phyloP scores from a whole-genome alignment of 768 basidiomycete genomes.

The Postia placenta region DNA sequence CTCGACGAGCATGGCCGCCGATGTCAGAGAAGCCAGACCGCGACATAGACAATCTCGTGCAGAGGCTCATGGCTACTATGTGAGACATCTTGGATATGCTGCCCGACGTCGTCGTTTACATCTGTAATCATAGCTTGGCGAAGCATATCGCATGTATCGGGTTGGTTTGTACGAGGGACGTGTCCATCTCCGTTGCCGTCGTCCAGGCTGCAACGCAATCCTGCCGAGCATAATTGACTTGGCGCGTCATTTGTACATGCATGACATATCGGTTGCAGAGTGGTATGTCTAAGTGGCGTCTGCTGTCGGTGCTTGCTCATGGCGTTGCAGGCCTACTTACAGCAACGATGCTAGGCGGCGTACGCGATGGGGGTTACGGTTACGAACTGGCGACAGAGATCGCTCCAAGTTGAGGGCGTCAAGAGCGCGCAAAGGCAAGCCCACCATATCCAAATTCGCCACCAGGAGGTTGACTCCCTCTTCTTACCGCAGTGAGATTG shows the following conservation, averaged over 20 bases:
- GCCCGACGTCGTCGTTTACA: no score
- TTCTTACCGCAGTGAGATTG: no score
- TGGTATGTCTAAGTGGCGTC: no score
- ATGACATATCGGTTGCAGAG: not conserved
- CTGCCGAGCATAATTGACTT: not conserved
- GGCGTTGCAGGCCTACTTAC: no score
- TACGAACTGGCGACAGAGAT: no score
- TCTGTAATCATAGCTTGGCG: not conserved
- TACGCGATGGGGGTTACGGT: no score
- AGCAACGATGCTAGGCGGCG: no score
- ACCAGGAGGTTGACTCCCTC: no score
- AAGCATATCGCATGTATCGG: not conserved
- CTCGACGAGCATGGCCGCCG: not conserved
- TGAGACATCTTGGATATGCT: not conserved
- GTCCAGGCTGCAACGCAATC: not conserved
- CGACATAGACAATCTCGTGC: not conserved
- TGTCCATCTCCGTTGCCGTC: not conserved
- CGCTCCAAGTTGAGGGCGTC: no score
- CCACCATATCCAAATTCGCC: no score
- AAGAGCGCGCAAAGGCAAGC: no score
- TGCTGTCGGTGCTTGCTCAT: no score
- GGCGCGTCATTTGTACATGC: not conserved
- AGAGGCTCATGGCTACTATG: not conserved
- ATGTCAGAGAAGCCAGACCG: not conserved
- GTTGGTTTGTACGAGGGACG: not conserved